phyloP scores from a whole-genome alignment of 495 filamentous ascomycete genomes.

The Glutinoglossum americanum region DNA sequence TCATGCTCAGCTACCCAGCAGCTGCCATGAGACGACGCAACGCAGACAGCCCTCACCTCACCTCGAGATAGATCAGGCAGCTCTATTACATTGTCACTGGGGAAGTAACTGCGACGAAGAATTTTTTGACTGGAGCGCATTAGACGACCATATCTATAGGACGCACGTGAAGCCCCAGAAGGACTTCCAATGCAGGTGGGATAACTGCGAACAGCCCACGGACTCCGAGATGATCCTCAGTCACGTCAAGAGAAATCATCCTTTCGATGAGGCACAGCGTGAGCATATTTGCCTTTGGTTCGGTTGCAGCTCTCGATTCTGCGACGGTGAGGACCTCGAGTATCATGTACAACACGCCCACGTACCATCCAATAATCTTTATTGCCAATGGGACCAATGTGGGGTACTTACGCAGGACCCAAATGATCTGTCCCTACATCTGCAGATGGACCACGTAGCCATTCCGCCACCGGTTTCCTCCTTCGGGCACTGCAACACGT shows the following conservation, averaged over 20 bases:
- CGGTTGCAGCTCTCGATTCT: constrained; percentile 12
- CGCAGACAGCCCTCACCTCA: background rate
- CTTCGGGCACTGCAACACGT: background rate
- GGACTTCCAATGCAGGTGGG: constrained; percentile 3
- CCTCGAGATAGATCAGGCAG: background rate
- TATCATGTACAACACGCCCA: constrained; percentile 8
- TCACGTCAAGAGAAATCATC: constrained; percentile 1
- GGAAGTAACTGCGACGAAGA: constrained; percentile 2
- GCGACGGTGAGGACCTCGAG: constrained; percentile 5
- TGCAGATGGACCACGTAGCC: constrained; percentile 1
- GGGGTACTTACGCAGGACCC: background rate
- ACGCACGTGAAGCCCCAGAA: constrained; percentile 4
- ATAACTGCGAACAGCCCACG: constrained; percentile 3
- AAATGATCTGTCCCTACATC: background rate
- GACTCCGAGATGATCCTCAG: background rate
- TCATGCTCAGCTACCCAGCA: background rate
- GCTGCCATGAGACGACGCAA: background rate
- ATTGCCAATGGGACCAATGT: constrained; percentile 6
- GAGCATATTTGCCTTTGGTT: constrained; percentile 18
- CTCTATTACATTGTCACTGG: constrained; percentile 1
- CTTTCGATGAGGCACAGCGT: constrained; percentile 1
- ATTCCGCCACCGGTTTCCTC: background rate
- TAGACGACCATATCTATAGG: constrained; percentile 1
- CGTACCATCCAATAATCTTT: constrained; percentile 3
- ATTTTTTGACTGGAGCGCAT: constrained; percentile 3